These are phyloP conservation scores for Dichomitus squalens DNA, from an alignment of 1,284 basidiomycete genomes.

Conservation along the genomic window DNA sequence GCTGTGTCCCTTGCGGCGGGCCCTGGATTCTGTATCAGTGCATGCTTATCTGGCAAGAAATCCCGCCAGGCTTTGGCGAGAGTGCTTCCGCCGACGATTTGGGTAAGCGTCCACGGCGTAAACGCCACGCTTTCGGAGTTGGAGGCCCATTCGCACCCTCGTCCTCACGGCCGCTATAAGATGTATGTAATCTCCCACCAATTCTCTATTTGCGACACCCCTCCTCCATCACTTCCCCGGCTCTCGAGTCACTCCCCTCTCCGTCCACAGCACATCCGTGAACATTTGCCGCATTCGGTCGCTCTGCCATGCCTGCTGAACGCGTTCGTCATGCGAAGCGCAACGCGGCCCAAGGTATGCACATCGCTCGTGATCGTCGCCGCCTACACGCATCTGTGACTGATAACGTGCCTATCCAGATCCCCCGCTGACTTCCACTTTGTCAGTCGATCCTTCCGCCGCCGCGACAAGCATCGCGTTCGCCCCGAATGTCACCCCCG, in stretches of 20 bases:
- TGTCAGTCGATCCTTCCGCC: conserved; percentile 47
- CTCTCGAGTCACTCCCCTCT: conserved; percentile 28
- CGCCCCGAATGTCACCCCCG: conserved; percentile 58
- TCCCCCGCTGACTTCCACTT: conserved; percentile 47
- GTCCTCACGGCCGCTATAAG: conserved; percentile 26
- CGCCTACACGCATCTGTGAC: conserved; percentile 20
- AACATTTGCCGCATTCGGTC: conserved; percentile 23
- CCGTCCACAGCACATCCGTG: conserved; percentile 17
- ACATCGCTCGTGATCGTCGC: conserved; percentile 13
- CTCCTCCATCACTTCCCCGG: conserved; percentile 33
- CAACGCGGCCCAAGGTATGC: conserved; percentile 46
- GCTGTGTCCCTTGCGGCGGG: conserved; percentile 11
- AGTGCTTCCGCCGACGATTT: conserved; percentile 21
- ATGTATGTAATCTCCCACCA: conserved; percentile 33
- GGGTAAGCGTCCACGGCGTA: conserved; percentile 17
- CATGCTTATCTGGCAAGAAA: conserved; percentile 20
- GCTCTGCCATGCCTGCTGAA: conserved; percentile 53
- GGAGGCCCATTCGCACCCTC: conserved; percentile 24
- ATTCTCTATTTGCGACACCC: conserved; percentile 31
- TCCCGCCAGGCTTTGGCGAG: conserved; percentile 13
- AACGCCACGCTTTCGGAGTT: conserved; percentile 29
- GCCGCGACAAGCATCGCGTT: conserved; percentile 50
- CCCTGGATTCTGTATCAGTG: conserved; percentile 5
- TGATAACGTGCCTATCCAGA: conserved; percentile 15
- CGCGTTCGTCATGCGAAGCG: conserved; percentile 52